Evolutionary conservation across 164 flowering plant genomes (phyloP).

Genomic region (Umbilicus rupestris): DNA sequence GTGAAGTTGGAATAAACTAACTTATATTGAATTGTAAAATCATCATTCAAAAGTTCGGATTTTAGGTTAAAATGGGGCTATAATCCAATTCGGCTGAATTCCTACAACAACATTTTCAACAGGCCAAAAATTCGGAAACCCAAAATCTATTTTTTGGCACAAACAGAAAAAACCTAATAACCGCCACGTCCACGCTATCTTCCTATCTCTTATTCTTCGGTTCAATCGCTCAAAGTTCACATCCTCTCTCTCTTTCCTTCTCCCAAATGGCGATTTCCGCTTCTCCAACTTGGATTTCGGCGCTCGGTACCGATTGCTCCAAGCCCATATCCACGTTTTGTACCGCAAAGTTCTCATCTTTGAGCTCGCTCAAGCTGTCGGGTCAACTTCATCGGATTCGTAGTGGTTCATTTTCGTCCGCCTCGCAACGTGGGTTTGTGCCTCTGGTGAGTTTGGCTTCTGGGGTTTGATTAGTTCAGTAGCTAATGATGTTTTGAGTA

Average conservation of each 20-base stretch:
- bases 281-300: neutral
- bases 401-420: neutral
- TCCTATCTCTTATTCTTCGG: neutral
- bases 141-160: neutral
- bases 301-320: neutral
- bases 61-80: no score
- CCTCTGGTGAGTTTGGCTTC: constrained; percentile 1
- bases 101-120: neutral
- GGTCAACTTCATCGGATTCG: neutral
- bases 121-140: no score
- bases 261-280: constrained; percentile 2
- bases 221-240: neutral
- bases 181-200: neutral
- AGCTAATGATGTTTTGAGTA: neutral
- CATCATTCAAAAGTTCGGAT: no score
- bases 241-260: no score
- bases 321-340: neutral
- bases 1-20: no score
- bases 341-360: neutral
- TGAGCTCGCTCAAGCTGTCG: neutral
- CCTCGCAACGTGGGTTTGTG: neutral
- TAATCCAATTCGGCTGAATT: neutral
- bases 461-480: neutral
- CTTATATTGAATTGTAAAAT: no score
- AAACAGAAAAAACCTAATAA: neutral